Evolutionary conservation across 2,329 filamentous ascomycete species (phyloP).

Genomic region (Albifimbria verrucaria): DNA sequence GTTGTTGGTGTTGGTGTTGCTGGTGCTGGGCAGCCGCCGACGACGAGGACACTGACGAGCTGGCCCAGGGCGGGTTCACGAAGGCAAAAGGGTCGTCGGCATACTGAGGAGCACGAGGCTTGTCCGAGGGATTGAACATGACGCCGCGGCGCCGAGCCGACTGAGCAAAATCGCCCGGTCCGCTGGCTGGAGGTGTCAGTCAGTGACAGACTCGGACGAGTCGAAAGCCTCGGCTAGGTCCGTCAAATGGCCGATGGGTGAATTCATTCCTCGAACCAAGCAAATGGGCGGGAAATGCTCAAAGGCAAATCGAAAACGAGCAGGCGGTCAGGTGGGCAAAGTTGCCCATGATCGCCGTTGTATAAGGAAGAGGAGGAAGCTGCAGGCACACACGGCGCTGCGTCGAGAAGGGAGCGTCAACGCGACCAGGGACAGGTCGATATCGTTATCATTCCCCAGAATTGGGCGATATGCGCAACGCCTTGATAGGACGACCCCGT

Average conservation of each 20-base stretch:
- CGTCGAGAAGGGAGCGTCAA: slow-evolving; percentile 16
- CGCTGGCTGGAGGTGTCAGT: slow-evolving; percentile 29
- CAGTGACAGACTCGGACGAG: slow-evolving; percentile 34
- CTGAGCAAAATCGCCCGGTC: slow-evolving; percentile 27
- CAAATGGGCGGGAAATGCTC: slow-evolving; percentile 25
- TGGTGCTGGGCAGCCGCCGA: slow-evolving; percentile 20
- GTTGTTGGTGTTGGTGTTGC: slow-evolving; percentile 19
- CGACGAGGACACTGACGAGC: slow-evolving; percentile 17
- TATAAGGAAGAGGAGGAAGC: slow-evolving; percentile 20
- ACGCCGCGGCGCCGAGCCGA: slow-evolving; percentile 28
- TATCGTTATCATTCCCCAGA: slow-evolving; percentile 32
- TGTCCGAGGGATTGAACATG: slow-evolving; percentile 34
- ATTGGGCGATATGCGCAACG: slow-evolving; percentile 23
- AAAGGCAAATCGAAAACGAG: slow-evolving; percentile 27
- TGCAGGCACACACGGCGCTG: slow-evolving; percentile 12
- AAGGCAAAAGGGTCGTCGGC: slow-evolving; percentile 26
- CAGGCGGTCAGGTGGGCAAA: slow-evolving; percentile 27
- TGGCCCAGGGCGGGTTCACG: slow-evolving; percentile 27
- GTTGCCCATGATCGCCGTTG: slow-evolving; percentile 34
- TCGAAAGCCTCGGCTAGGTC: slow-evolving; percentile 33
- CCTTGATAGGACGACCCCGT: slow-evolving; percentile 10
- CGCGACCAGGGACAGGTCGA: slow-evolving; percentile 16
- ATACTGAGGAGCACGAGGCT: slow-evolving; percentile 26
- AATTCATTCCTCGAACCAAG: slow-evolving; percentile 32
- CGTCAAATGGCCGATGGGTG: slow-evolving; percentile 30